phyloP scores from a whole-genome alignment of 495 filamentous ascomycete genomes.

The Evansstolkia leycettana region DNA sequence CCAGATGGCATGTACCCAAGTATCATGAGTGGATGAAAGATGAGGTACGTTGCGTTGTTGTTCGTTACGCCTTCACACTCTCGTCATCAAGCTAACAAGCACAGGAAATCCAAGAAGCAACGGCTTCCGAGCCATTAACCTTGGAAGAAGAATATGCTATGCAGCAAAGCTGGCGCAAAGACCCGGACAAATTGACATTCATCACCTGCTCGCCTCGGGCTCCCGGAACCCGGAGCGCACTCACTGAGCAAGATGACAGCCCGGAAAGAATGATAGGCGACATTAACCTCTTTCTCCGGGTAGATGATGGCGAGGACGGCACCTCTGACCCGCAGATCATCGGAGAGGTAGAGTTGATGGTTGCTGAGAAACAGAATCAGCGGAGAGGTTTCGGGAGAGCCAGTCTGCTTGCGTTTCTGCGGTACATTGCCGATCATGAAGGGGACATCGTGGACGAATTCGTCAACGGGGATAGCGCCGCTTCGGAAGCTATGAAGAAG shows the following conservation, averaged over 20 bases:
- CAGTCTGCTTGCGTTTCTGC: constrained; percentile 53
- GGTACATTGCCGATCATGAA: constrained; percentile 43
- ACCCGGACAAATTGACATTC: constrained; percentile 44
- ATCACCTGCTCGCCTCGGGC: constrained; percentile 27
- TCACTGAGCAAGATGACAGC: constrained; percentile 34
- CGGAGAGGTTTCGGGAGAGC: constrained; percentile 54
- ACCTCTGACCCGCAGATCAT: constrained; percentile 31
- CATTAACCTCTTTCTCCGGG: constrained; percentile 69
- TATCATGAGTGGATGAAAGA: constrained; percentile 93
- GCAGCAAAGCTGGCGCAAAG: constrained; percentile 68
- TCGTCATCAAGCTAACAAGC: too few species aligned
- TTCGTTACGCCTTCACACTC: too few species aligned
- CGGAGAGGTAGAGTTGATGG: constrained; percentile 85
- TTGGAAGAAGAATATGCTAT: constrained; percentile 74
- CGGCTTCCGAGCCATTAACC: constrained; percentile 70
- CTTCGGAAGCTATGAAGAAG: constrained; percentile 3
- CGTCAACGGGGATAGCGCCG: constrained; percentile 9
- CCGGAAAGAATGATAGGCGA: constrained; percentile 64
- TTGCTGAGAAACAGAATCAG: constrained; percentile 48
- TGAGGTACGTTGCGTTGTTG: too few species aligned
- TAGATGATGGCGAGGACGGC: constrained; percentile 32
- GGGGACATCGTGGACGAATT: constrained; percentile 50
- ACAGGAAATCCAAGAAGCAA: constrained; percentile 69
- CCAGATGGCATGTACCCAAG: constrained; percentile 60
- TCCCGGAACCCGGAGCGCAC: constrained; percentile 2